Evolutionary conservation across 2,329 filamentous ascomycete genomes (phyloP).

Genomic region (Chaetothyriales sp.): DNA sequence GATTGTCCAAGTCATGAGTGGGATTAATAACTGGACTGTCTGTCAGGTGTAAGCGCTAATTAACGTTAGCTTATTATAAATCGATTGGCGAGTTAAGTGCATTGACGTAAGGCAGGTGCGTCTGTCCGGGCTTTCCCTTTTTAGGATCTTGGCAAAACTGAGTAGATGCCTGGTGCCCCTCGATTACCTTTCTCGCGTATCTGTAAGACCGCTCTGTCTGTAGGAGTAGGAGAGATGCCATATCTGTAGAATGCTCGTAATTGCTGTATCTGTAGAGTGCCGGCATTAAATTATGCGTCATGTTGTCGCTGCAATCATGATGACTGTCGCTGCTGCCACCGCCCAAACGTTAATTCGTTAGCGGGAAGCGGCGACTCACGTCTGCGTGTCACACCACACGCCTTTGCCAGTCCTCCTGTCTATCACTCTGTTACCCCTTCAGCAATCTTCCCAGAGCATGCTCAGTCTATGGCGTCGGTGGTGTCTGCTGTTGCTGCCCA

Average conservation of each 20-base stretch:
- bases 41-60: not conserved
- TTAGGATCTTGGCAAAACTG: not conserved
- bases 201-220: no score
- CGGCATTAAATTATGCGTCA: no score
- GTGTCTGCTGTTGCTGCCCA: slow-evolving; percentile 10
- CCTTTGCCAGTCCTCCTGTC: not conserved
- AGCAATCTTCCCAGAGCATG: slow-evolving; percentile 2
- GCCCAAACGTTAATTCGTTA: not conserved
- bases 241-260: no score
- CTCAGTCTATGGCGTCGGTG: slow-evolving; percentile 11
- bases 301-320: no score
- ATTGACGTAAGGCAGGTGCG: not conserved
- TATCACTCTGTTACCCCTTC: not conserved
- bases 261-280: no score
- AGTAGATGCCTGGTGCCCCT: no score
- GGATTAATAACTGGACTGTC: not conserved
- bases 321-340: no score
- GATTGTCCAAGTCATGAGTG: not conserved
- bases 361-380: not conserved
- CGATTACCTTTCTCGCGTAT: no score
- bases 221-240: no score
- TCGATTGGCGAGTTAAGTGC: not conserved
- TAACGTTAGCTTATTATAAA: not conserved
- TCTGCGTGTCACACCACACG: not conserved
- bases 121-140: not conserved